Evolutionary conservation across 2,329 filamentous ascomycete species (phyloP).

Genomic region (Aspergillus sp.): DNA sequence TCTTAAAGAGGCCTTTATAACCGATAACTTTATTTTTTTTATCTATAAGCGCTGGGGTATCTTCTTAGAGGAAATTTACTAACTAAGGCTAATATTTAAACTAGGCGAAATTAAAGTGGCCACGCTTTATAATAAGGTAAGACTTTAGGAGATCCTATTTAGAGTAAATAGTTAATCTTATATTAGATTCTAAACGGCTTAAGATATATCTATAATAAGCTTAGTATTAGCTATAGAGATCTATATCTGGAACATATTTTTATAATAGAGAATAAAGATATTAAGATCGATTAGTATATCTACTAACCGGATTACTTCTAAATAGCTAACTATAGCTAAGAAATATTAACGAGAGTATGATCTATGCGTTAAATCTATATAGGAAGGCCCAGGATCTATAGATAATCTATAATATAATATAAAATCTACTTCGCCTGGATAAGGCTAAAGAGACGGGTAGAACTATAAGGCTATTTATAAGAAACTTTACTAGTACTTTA

Average conservation of each 20-base stretch:
- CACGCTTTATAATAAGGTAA: constrained; percentile 3
- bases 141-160: not conserved
- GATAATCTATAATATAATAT: constrained; percentile 1
- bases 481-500: constrained; percentile 8
- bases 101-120: constrained; percentile 7
- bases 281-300: constrained; percentile 7
- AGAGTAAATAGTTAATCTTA: not conserved
- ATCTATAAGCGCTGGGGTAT: constrained; percentile 8
- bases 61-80: constrained; percentile 1
- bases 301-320: not conserved
- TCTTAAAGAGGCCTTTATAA: constrained; percentile 11
- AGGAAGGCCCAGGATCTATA: constrained; percentile 6
- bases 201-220: constrained; percentile 9
- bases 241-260: constrained; percentile 1
- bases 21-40: constrained; percentile 2
- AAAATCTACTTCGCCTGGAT: constrained; percentile 3
- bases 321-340: not conserved
- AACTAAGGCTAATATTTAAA: not conserved
- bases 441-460: not conserved
- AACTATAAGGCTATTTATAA: constrained; percentile 8
- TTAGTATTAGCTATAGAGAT: constrained; percentile 7
- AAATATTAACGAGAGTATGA: constrained; percentile 11
- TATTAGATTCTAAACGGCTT: constrained; percentile 7
- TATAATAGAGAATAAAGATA: constrained; percentile 8
- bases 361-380: not conserved